Base-by-base conservation (phyloP, 768 basidiomycete genomes). In the Hortiboletus campestris region DNA sequence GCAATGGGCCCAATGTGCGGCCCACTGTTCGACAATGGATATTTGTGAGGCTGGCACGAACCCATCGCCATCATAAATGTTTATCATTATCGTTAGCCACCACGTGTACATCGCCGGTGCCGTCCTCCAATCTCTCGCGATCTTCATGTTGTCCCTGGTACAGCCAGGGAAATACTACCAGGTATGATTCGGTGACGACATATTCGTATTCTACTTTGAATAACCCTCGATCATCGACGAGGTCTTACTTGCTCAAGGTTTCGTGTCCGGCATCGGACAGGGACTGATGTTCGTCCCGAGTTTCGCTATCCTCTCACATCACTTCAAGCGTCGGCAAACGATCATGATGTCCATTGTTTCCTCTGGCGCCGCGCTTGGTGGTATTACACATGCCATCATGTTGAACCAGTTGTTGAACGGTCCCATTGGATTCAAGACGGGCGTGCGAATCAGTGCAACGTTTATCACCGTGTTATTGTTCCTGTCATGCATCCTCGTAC, bases 351-450 rank as follows among this genome's bases (percentile, higher is more conserved):
- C 80, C 10, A 62, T 83, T 40, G 73, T 72, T 6, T 36, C 77
- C 29, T 79, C 80, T 29, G 79, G 79, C 22, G 74, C 78, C 32
- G 76, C 81, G 2, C 64, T 84, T 4, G 85, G 86, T 9, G 82
- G 80, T 7, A 69, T 82, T 20, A 59, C 81, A 14, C 78, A 85
- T 51, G 82, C 84, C 1, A 83, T 85, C 58, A 79, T 86, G 75
- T 70, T 89, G 29, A 87, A 88, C 64, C 67, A 75, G 25, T 56
- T 50, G 35, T 56, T 49, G 50, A 78, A 77, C 50, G 76, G 78
- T 5, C 60, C 69, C 7, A 66, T 78, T 4, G 83, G 86, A 9
- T 78, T 83, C 61, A 69, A 60, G 13, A 70, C 54, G 39, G 74
- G 75, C 28, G 74, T 76, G 0, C 72, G 70, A 5, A 73, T 72